Evolutionary conservation across 129 eudicot species (phyloP), one percentile per base, ranked within the genome.

Genomic region (Glebionis coronaria): DNA sequence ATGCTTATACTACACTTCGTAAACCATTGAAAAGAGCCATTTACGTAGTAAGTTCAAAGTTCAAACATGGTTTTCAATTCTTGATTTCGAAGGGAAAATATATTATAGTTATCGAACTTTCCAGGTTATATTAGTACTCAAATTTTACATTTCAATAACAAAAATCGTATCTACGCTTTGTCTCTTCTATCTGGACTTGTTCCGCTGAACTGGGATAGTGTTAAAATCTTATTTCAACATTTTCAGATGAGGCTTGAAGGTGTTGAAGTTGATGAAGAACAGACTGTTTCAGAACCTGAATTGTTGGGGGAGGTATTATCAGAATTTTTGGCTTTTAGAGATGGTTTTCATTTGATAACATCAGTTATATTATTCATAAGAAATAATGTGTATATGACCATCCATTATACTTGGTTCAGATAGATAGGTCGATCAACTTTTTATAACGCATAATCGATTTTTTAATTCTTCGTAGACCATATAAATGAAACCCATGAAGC

Each of bases 1-100:
- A 88, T 73, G 96, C 96, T 16, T 91, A 88, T 69, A 82, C 82
- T 23, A 91, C 95, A n/a, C 95, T 91, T 19, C 79, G 79, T 56
- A 73, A 85, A 63, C 90, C 98, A 12, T 72, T 91, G 83, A 78
- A 71, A 50, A 80, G 98, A 78, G 98, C 98, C 1, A 78, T 82
- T 29, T 91, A 91, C 69, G 57, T 88, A 12, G 98, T 91, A 88
- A 79, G 85, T 77, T n/a, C n/a, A n/a, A n/a, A n/a, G n/a, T n/a
- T 55, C 20, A 38, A 3, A 3, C 25, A 59, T 59, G 3, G 1
- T 57, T 64, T 5, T 4, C 12, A 6, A 35, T 2, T 59, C 35
- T 23, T 16, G 25, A n/a, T n/a, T n/a, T 28, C 15, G 27, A 47
- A 19, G 29, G 12, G 8, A 54, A 56, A 25, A 38, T n/a, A n/a